Evolutionary conservation across 345 rosid species (phyloP), one percentile per base, ranked within the genome.

Genomic region (Melaleuca quinquenervia): DNA sequence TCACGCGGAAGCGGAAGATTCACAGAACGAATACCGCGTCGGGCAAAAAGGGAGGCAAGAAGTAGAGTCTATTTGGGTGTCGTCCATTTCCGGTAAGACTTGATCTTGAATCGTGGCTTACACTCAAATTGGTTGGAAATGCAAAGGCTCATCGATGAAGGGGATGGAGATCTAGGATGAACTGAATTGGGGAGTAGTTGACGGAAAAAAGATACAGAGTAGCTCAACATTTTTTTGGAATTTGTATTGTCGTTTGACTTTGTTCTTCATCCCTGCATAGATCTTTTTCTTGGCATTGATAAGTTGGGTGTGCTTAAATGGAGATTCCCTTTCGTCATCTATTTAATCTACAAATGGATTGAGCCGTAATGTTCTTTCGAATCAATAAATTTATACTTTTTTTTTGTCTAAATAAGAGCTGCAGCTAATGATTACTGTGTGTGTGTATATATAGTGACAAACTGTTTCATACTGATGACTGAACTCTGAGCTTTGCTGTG

Each of bases 1-100:
- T 89, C 49, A 92, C 94, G 21, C 87, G 91, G 80, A 70, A 70
- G 48, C 53, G 90, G 88, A 80, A 62, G 92, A 27, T 88, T 22
- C 45, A 24, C 6, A 15, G 74, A 54, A 64, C 51, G 78, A 84
- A 64, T 15, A 51, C 52, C 41, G 86, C 21, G 49, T 14, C 64
- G 78, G 45, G 26, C 50, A 84, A 64, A 53, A 84, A 84, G 55
- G 84, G 84, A 29, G 84, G 55, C 15, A 82, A 82, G 54, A 82
- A 82, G 84, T 82, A 50, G 56, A 52, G 84, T 52, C 36, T 13
- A 32, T 18, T 5, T 70, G 80, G 48, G 80, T 70, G 36, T 5
- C 48, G 0, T 36, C 80, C 80, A 24, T 3, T 32, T 70, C 80
- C 80, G 10, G 80, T 70, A 70, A 70, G 0, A 70, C 80, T 70